Conservation (phyloP, 2,329 filamentous ascomycete genomes). For the Phyllosticta capitalensis region DNA sequence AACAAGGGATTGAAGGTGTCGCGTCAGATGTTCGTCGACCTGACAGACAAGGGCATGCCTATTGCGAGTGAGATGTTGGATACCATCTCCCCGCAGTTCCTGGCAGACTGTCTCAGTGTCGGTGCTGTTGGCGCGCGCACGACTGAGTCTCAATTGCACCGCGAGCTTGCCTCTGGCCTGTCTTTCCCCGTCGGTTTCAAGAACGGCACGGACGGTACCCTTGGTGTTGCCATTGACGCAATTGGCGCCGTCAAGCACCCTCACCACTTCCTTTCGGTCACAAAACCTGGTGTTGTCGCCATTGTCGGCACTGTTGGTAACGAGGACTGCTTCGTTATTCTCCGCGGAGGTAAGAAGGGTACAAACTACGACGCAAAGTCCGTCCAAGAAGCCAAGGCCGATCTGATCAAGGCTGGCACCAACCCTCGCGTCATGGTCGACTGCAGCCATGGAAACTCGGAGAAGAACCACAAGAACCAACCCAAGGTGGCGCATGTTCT, state of each 20-base stretch:
- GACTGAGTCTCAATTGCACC: slow-evolving; percentile 90
- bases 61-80: slow-evolving; percentile 97
- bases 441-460: slow-evolving; percentile 92
- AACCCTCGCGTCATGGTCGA: slow-evolving; percentile 85
- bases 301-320: slow-evolving; percentile 94
- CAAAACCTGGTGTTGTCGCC: slow-evolving; percentile 88
- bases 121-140: slow-evolving; percentile 94
- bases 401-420: slow-evolving; percentile 64
- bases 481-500: slow-evolving; percentile 78
- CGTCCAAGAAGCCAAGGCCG: slow-evolving; percentile 73
- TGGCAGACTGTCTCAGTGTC: slow-evolving; percentile 82
- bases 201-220: slow-evolving; percentile 90
- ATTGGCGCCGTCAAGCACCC: slow-evolving; percentile 87
- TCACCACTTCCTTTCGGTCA: slow-evolving; percentile 95
- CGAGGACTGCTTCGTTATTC: slow-evolving; percentile 93
- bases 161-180: slow-evolving; percentile 85
- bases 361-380: slow-evolving; percentile 87
- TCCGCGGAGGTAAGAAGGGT: slow-evolving; percentile 83
- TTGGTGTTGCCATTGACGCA: slow-evolving; percentile 87
- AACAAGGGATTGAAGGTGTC: slow-evolving; percentile 89
- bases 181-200: slow-evolving; percentile 99
- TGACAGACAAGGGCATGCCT: slow-evolving; percentile 88
- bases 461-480: slow-evolving; percentile 96
- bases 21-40: slow-evolving; percentile 83
- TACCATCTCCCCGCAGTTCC: slow-evolving; percentile 94